A percentile compares a stretch with the other conserved stretches of the same genome.
Conservation (phyloP, 805 yeast genomes). For the Suhomyces sp. region DNA sequence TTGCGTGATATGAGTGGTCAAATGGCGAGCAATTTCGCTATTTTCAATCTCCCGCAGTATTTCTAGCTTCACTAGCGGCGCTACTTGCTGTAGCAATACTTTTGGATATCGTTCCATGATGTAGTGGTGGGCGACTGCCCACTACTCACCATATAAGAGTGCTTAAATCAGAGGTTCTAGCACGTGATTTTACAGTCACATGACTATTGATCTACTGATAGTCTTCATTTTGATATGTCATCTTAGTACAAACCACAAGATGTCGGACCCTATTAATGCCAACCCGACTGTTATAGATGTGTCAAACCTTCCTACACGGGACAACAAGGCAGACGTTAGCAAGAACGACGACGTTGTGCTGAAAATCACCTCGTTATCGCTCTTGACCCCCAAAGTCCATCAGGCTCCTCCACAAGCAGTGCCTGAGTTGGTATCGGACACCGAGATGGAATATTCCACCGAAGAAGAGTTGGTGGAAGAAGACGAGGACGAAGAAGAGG, state of each 20-base stretch:
- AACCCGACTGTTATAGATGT: conserved; percentile 83
- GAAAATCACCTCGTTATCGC: conserved; percentile 34
- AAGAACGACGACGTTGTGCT: conserved; percentile 19
- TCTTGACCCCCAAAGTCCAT: conserved; percentile 9
- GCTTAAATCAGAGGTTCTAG: too few species aligned
- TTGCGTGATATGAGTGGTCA: conserved; percentile 11
- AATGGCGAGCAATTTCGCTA: conserved; percentile 5
- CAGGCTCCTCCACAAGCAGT: conserved; percentile 8
- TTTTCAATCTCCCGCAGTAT: conserved; percentile 12
- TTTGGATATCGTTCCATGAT: conserved; percentile 31
- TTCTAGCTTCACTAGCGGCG: conserved; percentile 29
- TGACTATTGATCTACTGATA: background rate
- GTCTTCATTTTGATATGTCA: background rate
- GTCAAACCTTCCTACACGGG: conserved; percentile 71
- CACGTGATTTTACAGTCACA: too few species aligned
- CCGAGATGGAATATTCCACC: conserved; percentile 14
- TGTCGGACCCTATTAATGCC: conserved; percentile 86
- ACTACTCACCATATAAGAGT: too few species aligned
- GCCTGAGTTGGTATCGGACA: conserved; percentile 27
- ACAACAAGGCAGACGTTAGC: conserved; percentile 10
- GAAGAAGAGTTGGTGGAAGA: conserved; percentile 17
- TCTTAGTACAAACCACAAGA: conserved; percentile 17
- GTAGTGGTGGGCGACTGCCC: background rate
- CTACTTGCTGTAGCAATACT: conserved; percentile 29
- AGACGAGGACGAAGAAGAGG: conserved; percentile 43